Base-by-base conservation (phyloP, 257 asterid species). In the Solanum sitiens region DNA sequence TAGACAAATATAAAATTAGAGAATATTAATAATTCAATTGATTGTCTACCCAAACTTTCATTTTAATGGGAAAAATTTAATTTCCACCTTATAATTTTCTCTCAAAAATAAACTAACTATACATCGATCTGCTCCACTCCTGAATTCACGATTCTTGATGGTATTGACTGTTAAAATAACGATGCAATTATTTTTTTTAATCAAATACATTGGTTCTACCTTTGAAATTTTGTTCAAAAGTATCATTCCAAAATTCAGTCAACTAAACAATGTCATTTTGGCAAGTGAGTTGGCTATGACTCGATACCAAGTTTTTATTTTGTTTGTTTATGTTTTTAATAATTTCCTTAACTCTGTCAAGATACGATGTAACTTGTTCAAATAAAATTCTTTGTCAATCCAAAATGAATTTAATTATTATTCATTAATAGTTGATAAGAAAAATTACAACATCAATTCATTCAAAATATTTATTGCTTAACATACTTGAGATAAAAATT, bases 31-130 rank as follows among this genome's bases (percentile, higher is more conserved):
- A 63, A 9, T 14, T 63, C 2, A 10, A 0, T 9, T 63, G 3
- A 0, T 63, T 63, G 7, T 2, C 1, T 63, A 23, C 0, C 3
- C 10, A 63, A 23, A 63, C 3, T 63, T 63, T 23, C 3, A 18
- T 7, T 4, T 20, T 7, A 10, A 18, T 3, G 4, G 11, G 2
- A 20, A 56, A 56, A 18, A 2, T 0, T 0, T 7, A 20, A 56
- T 20, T 18, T 56, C 5, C 25, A 20, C 11, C n/a, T 2, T 1
- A 7, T 56, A 18, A 20, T 50, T 15, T 50, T 15, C 21, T 50
- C 61, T 50, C 3, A 50, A 50, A 8, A 15, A 2, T 63, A 63
- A n/a, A n/a, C 32, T 14, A 47, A 47, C 59, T 63, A 63, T 63
- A 63, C 33, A n/a, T 63, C 7, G 7, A 27, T 27, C 30, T 27